Base-by-base conservation (phyloP, 2,329 filamentous ascomycete species). In the Aureobasidium mangrovei region DNA sequence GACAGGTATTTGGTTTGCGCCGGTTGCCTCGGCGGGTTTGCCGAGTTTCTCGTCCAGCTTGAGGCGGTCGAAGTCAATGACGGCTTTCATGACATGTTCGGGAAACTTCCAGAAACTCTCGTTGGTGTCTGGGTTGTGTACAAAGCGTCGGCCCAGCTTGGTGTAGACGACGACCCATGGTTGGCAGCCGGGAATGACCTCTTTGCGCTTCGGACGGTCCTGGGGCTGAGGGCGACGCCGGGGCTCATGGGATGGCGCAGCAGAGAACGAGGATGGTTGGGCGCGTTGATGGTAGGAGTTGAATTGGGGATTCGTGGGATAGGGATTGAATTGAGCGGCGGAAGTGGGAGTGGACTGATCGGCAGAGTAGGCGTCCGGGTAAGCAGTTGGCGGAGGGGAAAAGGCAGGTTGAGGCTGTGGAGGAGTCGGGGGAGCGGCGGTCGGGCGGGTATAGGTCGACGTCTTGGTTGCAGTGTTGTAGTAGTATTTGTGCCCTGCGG, bases 71-170 rank as follows among this genome's bases (percentile, higher is more conserved):
- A 93, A 87, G 10, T 83, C 80, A 3, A 80, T 67, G 1, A 84
- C 80, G 0, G 82, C 89, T 57, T 85, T 83, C 78, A 91, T 84
- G 35, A 98, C 77, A 67, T 93, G 85, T 54, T 88, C 82, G 0
- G 93, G 93, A 63, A 96, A 93, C 64, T 89, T 89, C 93, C 94
- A 98, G 69, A 90, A 90, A 69, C 91, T 97, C 61, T 90, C 79
- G 36, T 91, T 87, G 60, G 91, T 95, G 53, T 80, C 79, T 0
- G 84, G 81, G 61, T 98, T 95, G 73, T 95, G 88, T 2, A 91
- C 90, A 65, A 98, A 98, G 51, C 91, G 81, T 55, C 93, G 79
- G 26, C 88, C 88, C 58, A 91, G 83, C 66, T 89, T 96, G 0
- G 93, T 98, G 66, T 86, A 88, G n/a, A 98, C 88, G 3, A 98